Percentiles rank a stretch among this genome's conserved stretches.
These are phyloP conservation scores for Epicoccum nigrum DNA, from an alignment of 2,329 filamentous ascomycete species.

Conservation along the genomic window DNA sequence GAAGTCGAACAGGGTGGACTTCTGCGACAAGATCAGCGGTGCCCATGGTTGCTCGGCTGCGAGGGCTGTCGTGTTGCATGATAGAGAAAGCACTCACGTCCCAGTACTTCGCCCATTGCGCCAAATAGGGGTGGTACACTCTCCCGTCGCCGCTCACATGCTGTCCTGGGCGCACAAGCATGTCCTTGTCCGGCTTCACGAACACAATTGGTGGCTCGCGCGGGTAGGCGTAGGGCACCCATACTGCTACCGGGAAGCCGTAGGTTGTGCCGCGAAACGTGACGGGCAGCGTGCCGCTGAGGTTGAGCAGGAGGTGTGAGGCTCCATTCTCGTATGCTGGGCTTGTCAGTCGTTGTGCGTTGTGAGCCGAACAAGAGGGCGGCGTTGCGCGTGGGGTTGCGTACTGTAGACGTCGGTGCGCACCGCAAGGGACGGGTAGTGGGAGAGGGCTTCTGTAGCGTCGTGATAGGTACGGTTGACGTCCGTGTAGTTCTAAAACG, in stretches of 20 bases:
- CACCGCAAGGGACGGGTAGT: slow-evolving; percentile 79
- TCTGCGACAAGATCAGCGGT: slow-evolving; percentile 58
- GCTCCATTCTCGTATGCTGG: slow-evolving; percentile 86
- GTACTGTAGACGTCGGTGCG: slow-evolving; percentile 95
- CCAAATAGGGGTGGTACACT: slow-evolving; percentile 94
- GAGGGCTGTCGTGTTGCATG: background rate
- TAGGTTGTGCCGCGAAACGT: slow-evolving; percentile 87
- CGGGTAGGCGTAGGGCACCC: slow-evolving; percentile 91
- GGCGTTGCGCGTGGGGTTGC: slow-evolving; percentile 34
- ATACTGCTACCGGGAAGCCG: slow-evolving; percentile 88
- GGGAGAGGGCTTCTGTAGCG: slow-evolving; percentile 79
- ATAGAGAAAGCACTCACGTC: slow-evolving; percentile 67
- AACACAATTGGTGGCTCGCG: slow-evolving; percentile 84
- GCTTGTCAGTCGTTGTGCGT: slow-evolving; percentile 27
- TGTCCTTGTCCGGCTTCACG: slow-evolving; percentile 84
- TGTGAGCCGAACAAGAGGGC: background rate
- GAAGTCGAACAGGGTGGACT: slow-evolving; percentile 83
- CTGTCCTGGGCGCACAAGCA: slow-evolving; percentile 89
- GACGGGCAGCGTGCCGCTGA: slow-evolving; percentile 89
- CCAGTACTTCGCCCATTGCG: slow-evolving; percentile 87
- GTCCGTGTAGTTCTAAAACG: slow-evolving; percentile 82
- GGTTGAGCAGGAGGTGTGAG: slow-evolving; percentile 83
- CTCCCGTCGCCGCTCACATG: slow-evolving; percentile 93
- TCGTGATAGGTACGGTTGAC: slow-evolving; percentile 93
- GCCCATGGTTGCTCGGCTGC: background rate